Evolutionary conservation across 805 yeast genomes (phyloP), one percentile per base, ranked within the genome.

Genomic region (Lipomyces japonicus): DNA sequence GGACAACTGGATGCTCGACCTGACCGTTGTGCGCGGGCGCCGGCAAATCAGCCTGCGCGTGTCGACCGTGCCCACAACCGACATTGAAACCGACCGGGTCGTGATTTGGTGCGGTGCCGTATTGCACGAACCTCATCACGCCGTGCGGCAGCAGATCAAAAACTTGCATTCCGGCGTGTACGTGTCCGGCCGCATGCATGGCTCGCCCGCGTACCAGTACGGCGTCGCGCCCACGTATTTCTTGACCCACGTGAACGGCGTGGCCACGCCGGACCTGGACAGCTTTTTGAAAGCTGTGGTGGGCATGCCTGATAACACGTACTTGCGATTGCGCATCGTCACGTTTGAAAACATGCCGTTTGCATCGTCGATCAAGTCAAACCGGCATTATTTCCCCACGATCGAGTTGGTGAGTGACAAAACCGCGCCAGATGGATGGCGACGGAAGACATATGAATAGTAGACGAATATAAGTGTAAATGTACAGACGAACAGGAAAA

Each of bases 51-150:
- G 78, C 42, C 59, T 89, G 21, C 67, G 65, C 18, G 88, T 86
- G 7, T 81, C 84, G 9, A 81, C 95, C 2, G 76, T 79, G 2
- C 76, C 78, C 19, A 75, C 89, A 2, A 71, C 74, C 25, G 74
- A 75, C 35, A 69, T 80, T 40, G 71, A 75, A 48, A 87, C 95
- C 1, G 76, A 78, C 34, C 81, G 82, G 48, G 71, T 87, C 35
- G 82, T 86, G 6, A 73, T 77, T 42, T 90, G 95, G 93, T 79
- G 89, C 45, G 96, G 96, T 21, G 82, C 89, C 35, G 69, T 84
- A 4, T 67, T 90, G 30, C 97, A 90, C 64, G 76, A 80, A 34
- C 96, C 96, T n/a, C 96, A 88, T 66, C 95, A 85, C 63, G 91
- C 93, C 6, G 96, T 89, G 16, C 79, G 90, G 55, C 96, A 89